Conservation (phyloP, 2,329 filamentous ascomycete species). For the Cryphonectria japonica region DNA sequence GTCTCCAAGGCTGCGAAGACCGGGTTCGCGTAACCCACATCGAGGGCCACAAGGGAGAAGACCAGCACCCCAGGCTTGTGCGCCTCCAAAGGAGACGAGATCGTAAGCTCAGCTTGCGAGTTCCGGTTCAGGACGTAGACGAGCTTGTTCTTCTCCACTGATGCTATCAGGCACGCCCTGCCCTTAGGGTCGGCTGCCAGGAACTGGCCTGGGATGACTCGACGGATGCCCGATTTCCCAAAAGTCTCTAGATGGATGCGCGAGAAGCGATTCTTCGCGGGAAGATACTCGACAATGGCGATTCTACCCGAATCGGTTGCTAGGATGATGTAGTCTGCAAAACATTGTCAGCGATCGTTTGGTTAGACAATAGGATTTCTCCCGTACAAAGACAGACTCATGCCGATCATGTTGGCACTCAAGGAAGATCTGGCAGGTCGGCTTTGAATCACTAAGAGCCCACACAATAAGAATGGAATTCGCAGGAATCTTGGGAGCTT, state of each 20-base stretch:
- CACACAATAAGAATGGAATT: conserved; percentile 40
- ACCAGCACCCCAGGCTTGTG: conserved; percentile 92
- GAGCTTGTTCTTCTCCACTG: conserved; percentile 98
- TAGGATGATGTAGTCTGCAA: conserved; percentile 89
- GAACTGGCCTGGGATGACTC: conserved; percentile 94
- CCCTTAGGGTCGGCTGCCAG: conserved; percentile 95
- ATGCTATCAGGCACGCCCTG: conserved; percentile 90
- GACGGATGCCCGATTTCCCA: conserved; percentile 92
- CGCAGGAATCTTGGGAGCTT: conserved; percentile 49
- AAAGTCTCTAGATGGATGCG: conserved; percentile 96
- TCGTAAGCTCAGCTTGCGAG: conserved; percentile 90
- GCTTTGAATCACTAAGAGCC: conserved; percentile 76
- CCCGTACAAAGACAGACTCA: conserved; percentile 30
- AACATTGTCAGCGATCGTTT: conserved; percentile 21
- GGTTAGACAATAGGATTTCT: conserved; percentile 8
- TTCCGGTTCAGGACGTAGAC: conserved; percentile 98
- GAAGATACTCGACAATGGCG: conserved; percentile 88
- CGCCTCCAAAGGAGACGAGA: conserved; percentile 94
- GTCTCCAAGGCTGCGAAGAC: conserved; percentile 95
- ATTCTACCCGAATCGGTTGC: conserved; percentile 95
- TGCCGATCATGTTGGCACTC: conserved; percentile 29
- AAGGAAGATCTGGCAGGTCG: conserved; percentile 53
- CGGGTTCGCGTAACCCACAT: conserved; percentile 96
- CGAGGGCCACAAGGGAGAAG: conserved; percentile 82
- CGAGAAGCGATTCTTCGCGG: conserved; percentile 83